Evolutionary conservation across 495 filamentous ascomycete species (phyloP).

Genomic region (Penicillium mononematosum): DNA sequence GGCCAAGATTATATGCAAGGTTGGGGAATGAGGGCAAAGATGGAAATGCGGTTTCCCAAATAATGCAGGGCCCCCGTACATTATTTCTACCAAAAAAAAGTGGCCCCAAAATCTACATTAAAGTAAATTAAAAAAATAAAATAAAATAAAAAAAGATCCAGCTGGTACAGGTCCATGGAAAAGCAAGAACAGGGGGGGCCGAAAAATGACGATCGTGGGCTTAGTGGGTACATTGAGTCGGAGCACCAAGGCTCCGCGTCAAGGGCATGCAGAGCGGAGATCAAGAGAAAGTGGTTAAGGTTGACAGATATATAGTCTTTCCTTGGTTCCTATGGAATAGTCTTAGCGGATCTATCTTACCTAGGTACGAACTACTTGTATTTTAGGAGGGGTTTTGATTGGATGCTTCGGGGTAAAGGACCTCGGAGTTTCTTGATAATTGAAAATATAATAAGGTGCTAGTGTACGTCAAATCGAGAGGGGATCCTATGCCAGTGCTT

Average conservation of each 20-base stretch:
- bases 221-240: constrained; percentile 17
- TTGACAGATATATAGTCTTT: background rate
- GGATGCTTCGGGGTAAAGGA: background rate
- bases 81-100: constrained; percentile 19
- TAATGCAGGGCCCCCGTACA: constrained; percentile 30
- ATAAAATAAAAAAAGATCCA: constrained; percentile 21
- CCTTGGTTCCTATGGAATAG: background rate
- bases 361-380: background rate
- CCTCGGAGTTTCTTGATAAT: no score
- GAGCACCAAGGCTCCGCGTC: background rate
- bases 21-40: constrained; percentile 27
- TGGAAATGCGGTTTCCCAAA: constrained; percentile 24
- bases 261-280: background rate
- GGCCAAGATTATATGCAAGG: constrained; percentile 35
- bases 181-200: constrained; percentile 38
- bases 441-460: background rate
- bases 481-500: background rate
- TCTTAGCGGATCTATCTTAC: background rate
- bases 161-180: constrained; percentile 35
- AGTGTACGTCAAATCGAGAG: constrained; percentile 7
- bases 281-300: background rate
- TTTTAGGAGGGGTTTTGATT: background rate
- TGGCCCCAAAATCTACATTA: constrained; percentile 15
- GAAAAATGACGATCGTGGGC: constrained; percentile 48
- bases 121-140: constrained; percentile 21